Evolutionary conservation across 306 rosid species (phyloP), one percentile per base, ranked within the genome.

Genomic region (Mimosa pudica): DNA sequence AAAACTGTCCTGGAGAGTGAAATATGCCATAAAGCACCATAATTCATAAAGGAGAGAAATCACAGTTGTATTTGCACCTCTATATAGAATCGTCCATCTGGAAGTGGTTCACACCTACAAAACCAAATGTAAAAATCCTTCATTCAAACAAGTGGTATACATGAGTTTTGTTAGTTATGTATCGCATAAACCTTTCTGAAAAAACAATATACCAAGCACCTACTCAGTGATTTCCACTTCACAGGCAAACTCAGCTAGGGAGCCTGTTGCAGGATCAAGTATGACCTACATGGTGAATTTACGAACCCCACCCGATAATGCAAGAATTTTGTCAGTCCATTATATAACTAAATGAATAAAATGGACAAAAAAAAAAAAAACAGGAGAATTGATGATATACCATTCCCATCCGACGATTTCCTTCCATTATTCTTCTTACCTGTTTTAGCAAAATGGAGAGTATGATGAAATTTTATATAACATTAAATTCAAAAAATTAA

Each of bases 351-450:
- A 73, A 79, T 68, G 74, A 74, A 30, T 65, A 74, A 82, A 66
- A 48, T 33, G 49, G 64, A 82, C 78, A 62, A 24, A 24, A 24
- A 24, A n/a, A n/a, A 49, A 78, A 82, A 80, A 79, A 84, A 11
- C 77, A 41, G 69, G 84, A 73, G 80, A 78, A 82, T 73, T 54
- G 65, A 78, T 80, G 87, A 84, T 66, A 75, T 91, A 95, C 99
- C 99, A 95, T 95, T 93, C 99, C 99, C 99, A 95, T 95, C 58
- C 99, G 92, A 80, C 80, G 99, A 84, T 90, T 93, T 85, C 99
- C 99, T 90, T 93, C 98, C 98, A 95, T 92, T 89, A 93, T 83
- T 84, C 99, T 93, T 91, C 99, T 91, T 81, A 95, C 86, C 99
- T 95, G 89, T 83, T 62, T 20, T 73, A 44, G 41, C 1, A 12